Percentiles rank a stretch among this genome's conserved stretches.
Evolutionary conservation across 805 yeast genomes (phyloP).

Genomic region (Starmerella asiatica): DNA sequence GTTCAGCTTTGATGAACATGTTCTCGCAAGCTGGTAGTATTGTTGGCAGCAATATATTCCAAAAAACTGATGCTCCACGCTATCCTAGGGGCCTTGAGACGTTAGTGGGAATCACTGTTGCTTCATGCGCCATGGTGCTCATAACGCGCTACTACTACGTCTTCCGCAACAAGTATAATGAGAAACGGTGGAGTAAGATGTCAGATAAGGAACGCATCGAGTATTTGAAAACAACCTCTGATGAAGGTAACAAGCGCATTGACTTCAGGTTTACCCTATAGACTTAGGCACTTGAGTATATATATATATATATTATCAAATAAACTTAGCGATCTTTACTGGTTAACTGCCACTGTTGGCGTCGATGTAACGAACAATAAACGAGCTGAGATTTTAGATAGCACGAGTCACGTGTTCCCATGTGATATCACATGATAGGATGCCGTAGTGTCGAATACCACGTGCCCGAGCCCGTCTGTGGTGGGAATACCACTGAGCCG

Average conservation of each 20-base stretch:
- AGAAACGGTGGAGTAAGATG: conserved; percentile 38
- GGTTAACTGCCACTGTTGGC: too few species aligned
- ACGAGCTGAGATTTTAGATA: too few species aligned
- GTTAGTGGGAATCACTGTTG: conserved; percentile 21
- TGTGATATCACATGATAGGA: too few species aligned
- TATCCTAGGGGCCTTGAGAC: conserved; percentile 44
- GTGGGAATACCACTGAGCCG: too few species aligned
- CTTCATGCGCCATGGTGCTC: conserved; percentile 15
- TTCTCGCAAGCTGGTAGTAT: conserved; percentile 47
- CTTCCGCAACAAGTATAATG: conserved; percentile 27
- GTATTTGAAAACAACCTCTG: conserved; percentile 36
- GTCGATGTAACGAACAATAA: too few species aligned
- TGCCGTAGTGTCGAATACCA: too few species aligned
- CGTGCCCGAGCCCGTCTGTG: too few species aligned
- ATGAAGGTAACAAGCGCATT: conserved; percentile 45
- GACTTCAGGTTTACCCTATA: conserved; percentile 32
- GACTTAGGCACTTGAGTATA: background rate
- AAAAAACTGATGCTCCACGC: conserved; percentile 43
- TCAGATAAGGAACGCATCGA: conserved; percentile 36
- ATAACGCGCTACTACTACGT: conserved; percentile 27
- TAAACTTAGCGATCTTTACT: too few species aligned
- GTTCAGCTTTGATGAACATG: conserved; percentile 54
- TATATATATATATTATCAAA: too few species aligned
- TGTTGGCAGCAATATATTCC: conserved; percentile 42
- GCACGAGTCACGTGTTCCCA: too few species aligned